Evolutionary conservation across 768 basidiomycete genomes (phyloP), one percentile per base, ranked within the genome.

Genomic region (Holtermanniella nyarrowii): DNA sequence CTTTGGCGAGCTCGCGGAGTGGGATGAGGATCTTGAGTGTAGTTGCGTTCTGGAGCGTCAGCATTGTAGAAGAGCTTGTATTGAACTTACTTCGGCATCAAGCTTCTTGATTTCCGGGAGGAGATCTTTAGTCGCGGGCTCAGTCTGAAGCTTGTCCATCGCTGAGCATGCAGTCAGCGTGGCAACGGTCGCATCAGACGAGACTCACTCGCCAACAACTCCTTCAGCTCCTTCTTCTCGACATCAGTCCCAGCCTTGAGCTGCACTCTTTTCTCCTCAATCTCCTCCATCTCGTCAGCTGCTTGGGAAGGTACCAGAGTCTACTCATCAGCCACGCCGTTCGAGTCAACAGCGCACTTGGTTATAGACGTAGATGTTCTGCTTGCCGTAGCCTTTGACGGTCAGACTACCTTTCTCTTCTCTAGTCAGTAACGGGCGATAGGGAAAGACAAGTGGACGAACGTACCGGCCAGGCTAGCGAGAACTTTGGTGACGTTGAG

Each of bases 311-410:
- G 79, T 48, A 87, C 76, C 23, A 80, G 81, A 16, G 77, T 77
- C 72, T 93, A 31, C 7, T 23, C 4, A 40, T 26, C 24, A 44
- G 44, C 16, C 3, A 11, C 12, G 13, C 13, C 12, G 10, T 5
- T 22, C 10, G 49, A 44, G 11, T 20, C 11, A 5, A 10, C 25
- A 13, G 44, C 64, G 26, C 18, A 72, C 74, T 57, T 75, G 74
- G 48, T 89, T 89, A 27, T 80, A 80, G 12, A 90, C 87, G 62
- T 88, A 95, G 68, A 91, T 84, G 0, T 82, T 82, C 2, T 82
- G 84, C 71, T 95, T 73, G 80, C 89, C 88, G 53, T 91, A 95
- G 23, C 76, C 75, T 73, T 93, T 95, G 63, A 88, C 82, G 0
- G 83, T 80, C 16, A 91, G 75, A 49, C 80, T 79, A 18, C 86